Percentiles rank a stretch among this genome's conserved stretches.
These are phyloP conservation scores for Macadamia tetraphylla DNA, from an alignment of 164 flowering plant genomes.

Conservation along the genomic window DNA sequence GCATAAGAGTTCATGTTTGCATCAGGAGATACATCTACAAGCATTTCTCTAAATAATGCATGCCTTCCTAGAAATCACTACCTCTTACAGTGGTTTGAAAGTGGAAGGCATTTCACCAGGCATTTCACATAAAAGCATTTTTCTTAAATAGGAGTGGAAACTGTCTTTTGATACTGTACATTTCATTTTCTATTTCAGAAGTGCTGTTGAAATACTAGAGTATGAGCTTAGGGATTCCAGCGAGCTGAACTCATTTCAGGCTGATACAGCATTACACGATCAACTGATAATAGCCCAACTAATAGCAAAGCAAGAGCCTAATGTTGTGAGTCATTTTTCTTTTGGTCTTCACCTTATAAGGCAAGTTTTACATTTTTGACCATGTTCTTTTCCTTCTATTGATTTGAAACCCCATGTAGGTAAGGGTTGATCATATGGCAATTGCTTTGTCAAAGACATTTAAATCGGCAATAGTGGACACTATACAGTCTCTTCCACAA, in stretches of 20 bases:
- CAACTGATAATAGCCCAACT: slow-evolving; percentile 20
- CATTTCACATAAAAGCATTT: too few relatives aligned
- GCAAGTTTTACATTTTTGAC: neutral
- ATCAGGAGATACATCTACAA: neutral
- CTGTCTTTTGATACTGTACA: neutral
- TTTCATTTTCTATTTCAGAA: slow-evolving; percentile 40
- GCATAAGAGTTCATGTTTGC: neutral
- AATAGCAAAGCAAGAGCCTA: slow-evolving; percentile 22
- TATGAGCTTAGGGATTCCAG: slow-evolving; percentile 44
- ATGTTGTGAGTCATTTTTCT: slow-evolving; percentile 36
- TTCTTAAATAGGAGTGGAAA: neutral
- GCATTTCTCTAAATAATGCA: neutral
- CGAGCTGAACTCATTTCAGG: slow-evolving; percentile 11
- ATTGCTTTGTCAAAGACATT: slow-evolving; percentile 77
- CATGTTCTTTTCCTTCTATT: neutral
- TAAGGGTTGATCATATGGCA: slow-evolving; percentile 82
- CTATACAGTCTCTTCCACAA: slow-evolving; percentile 86
- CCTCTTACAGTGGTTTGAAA: too few relatives aligned
- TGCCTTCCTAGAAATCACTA: neutral
- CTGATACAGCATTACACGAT: slow-evolving; percentile 18
- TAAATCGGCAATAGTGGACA: slow-evolving; percentile 71
- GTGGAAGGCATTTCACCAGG: too few relatives aligned
- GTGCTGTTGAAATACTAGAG: slow-evolving; percentile 75
- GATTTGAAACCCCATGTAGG: slow-evolving; percentile 35
- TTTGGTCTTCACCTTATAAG: neutral